Base-by-base conservation (phyloP, 2,329 filamentous ascomycete species). In the Amylocarpus encephaloides region DNA sequence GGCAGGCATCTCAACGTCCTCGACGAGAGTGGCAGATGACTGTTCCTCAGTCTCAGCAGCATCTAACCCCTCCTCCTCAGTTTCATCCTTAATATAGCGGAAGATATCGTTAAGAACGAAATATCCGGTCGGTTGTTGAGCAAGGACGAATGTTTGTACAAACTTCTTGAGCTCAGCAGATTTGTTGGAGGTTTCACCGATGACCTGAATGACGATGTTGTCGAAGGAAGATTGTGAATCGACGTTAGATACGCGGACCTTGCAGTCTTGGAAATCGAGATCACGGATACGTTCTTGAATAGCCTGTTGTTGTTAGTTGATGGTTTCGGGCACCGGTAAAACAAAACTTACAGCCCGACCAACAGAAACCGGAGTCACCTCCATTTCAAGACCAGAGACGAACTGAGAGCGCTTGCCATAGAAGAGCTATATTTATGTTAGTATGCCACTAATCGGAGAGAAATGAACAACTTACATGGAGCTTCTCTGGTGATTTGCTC, bases 31-130 rank as follows among this genome's bases (percentile, higher is more conserved):
- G 15, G 55, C 58, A 22, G 61, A 51, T 33, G 56, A 33, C 35
- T 59, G 43, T 22, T 64, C 64, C 42, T 63, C 62, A 35, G 55
- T 55, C 26, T 61, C 49, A 47, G 58, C 59, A 48, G 59, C 59
- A 43, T 81, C 76, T 42, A 74, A 71, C 61, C 82, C 71, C 54
- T 85, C 82, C 52, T 88, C 88, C 54, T 96, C 90, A 38, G 78
- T 78, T 62, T 92, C 87, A 55, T 93, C 88, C 58, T 85, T 83
- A 59, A 98, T 83, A 71, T 94, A 97, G 62, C 93, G 82, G 75
- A 97, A 89, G 68, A 98, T 95, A 66, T 98, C 93, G 71, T 98
- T 98, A 62, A 98, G 80, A 32, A 98, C 92, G 63, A 95, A 98
- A 76, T 97, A 98, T 57, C 93, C 93, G 50, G 92, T 95, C 44